Evolutionary conservation across 257 asterid species (phyloP).

Genomic region (Verbena officinalis): DNA sequence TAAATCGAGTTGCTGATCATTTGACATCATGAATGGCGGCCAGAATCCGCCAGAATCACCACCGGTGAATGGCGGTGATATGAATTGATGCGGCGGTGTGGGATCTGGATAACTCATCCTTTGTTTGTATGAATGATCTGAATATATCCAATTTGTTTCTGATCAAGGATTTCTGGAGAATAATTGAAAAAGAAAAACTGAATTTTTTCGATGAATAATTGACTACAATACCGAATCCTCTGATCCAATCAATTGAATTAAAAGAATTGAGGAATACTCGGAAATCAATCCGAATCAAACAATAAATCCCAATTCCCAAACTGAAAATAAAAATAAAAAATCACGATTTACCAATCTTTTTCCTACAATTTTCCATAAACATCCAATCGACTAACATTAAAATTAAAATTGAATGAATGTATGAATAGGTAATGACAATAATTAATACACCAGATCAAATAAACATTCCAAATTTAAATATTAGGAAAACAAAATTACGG

Average conservation of each 20-base stretch:
- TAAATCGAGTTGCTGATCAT: constrained; percentile 36
- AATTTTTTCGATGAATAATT: constrained; percentile 4
- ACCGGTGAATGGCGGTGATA: constrained; percentile 42
- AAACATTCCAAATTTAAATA: constrained; percentile 15
- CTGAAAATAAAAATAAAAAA: background rate
- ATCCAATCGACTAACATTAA: background rate
- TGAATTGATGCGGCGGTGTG: constrained; percentile 33
- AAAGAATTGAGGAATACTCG: background rate
- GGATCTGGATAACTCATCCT: constrained; percentile 73
- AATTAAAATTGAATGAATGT: constrained; percentile 16
- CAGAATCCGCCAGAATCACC: constrained; percentile 46
- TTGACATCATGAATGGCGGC: constrained; percentile 38
- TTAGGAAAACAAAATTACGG: background rate
- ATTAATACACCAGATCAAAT: constrained; percentile 29
- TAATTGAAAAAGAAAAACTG: background rate
- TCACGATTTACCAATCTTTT: background rate
- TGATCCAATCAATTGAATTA: constrained; percentile 11
- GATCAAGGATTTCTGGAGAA: constrained; percentile 27
- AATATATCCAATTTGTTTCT: constrained; percentile 9
- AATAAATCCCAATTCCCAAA: constrained; percentile 19
- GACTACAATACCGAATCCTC: background rate
- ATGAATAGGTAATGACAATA: background rate
- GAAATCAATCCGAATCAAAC: background rate
- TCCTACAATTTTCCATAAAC: background rate
- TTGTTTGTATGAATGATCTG: constrained; percentile 7